Conservation (phyloP, 768 basidiomycete species). For the Phlegmacium glaucopus region DNA sequence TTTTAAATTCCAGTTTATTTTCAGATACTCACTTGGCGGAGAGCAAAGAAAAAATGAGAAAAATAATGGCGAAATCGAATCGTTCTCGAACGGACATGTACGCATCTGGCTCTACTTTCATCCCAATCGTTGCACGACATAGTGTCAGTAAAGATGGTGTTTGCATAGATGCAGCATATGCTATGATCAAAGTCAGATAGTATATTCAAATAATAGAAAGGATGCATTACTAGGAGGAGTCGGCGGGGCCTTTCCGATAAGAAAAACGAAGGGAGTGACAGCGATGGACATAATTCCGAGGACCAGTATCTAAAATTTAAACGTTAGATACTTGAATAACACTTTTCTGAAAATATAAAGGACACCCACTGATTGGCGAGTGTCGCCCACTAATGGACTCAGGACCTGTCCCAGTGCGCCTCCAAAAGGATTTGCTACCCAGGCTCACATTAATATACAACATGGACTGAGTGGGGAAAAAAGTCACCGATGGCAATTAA, state of each 20-base stretch:
- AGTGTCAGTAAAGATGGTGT: constrained; percentile 53
- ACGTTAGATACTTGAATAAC: not conserved
- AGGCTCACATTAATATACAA: constrained; percentile 1
- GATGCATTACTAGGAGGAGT: constrained; percentile 67
- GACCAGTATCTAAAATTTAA: constrained; percentile 52
- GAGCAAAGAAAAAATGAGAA: constrained; percentile 58
- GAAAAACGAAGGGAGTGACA: constrained; percentile 51
- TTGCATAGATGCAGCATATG: constrained; percentile 63
- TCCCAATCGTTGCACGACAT: constrained; percentile 48
- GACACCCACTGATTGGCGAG: constrained; percentile 54
- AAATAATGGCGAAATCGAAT: constrained; percentile 63
- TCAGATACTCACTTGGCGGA: constrained; percentile 52
- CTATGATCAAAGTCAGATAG: constrained; percentile 22
- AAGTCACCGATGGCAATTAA: constrained; percentile 45
- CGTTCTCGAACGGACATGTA: constrained; percentile 66
- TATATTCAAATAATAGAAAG: not conserved
- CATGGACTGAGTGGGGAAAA: not conserved
- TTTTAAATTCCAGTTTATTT: too few species aligned
- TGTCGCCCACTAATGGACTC: constrained; percentile 55
- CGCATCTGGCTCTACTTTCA: constrained; percentile 35
- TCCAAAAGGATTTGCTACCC: constrained; percentile 68
- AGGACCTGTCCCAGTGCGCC: constrained; percentile 71
- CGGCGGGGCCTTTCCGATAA: constrained; percentile 62
- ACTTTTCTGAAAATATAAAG: not conserved
- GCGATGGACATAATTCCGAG: constrained; percentile 71